Percentiles rank a stretch among this genome's conserved stretches.
Evolutionary conservation across 2,329 filamentous ascomycete species (phyloP).

Genomic region (Magnaporthiopsis rhizophila): DNA sequence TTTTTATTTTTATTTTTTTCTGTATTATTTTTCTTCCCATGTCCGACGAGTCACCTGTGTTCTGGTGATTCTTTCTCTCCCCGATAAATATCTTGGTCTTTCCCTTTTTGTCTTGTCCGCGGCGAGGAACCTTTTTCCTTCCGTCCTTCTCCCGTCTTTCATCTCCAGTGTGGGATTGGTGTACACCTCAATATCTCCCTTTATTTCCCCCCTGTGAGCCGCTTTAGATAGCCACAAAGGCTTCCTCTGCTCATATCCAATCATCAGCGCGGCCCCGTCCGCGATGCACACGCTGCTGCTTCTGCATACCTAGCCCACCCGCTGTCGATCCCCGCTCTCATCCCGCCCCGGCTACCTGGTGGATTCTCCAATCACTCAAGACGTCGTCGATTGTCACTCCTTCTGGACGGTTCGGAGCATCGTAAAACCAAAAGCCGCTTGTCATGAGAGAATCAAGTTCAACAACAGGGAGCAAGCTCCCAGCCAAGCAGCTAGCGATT

Average conservation of each 20-base stretch:
- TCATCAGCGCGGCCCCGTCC: background rate
- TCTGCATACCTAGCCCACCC: background rate
- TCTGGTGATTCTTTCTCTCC: background rate
- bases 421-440: background rate
- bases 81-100: background rate
- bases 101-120: background rate
- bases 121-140: background rate
- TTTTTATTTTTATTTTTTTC: background rate
- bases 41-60: background rate
- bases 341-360: background rate
- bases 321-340: slow-evolving; percentile 1
- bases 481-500: slow-evolving; percentile 68
- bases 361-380: background rate
- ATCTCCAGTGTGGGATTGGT: background rate
- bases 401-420: background rate
- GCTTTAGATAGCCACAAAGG: background rate
- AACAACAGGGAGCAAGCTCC: slow-evolving; percentile 51
- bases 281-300: background rate
- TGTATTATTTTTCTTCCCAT: background rate
- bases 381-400: background rate
- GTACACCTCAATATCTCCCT: background rate
- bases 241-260: background rate
- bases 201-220: background rate
- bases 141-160: background rate
- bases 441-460: slow-evolving; percentile 15